Conservation (phyloP, 2,329 filamentous ascomycete species). For the Alternaria gansuensis region DNA sequence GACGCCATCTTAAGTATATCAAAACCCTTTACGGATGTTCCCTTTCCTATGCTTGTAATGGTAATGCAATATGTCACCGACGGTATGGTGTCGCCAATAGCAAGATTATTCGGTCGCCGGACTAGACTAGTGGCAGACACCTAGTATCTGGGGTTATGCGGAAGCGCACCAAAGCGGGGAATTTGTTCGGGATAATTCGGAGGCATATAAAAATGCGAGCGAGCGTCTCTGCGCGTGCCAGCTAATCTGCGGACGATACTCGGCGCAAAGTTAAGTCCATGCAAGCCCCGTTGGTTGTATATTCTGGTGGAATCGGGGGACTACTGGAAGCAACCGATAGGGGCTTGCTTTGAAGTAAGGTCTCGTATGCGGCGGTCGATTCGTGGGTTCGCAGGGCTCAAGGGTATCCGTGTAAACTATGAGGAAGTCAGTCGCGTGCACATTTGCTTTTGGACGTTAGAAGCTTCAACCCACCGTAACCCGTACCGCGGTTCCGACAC, state of each 20-base stretch:
- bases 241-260: constrained; percentile 7
- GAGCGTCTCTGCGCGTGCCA: constrained; percentile 9
- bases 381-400: constrained; percentile 17
- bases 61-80: constrained; percentile 28
- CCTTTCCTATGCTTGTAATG: constrained; percentile 18
- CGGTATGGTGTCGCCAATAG: constrained; percentile 26
- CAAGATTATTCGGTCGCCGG: constrained; percentile 28
- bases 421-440: constrained; percentile 27
- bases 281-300: constrained; percentile 7
- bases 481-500: constrained; percentile 34
- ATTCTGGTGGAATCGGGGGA: neutral
- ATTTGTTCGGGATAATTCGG: constrained; percentile 33
- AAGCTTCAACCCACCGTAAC: constrained; percentile 25
- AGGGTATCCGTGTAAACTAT: constrained; percentile 23
- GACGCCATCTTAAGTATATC: constrained; percentile 39
- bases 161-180: constrained; percentile 41
- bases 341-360: neutral
- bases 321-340: neutral
- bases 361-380: constrained; percentile 15
- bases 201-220: constrained; percentile 26
- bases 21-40: constrained; percentile 8
- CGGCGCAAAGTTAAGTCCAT: constrained; percentile 14
- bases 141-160: constrained; percentile 29
- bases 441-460: constrained; percentile 2
- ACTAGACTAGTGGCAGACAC: constrained; percentile 33